Conservation (phyloP, 371 early-diverging fungal species). For the Rhizopus microsporus region DNA sequence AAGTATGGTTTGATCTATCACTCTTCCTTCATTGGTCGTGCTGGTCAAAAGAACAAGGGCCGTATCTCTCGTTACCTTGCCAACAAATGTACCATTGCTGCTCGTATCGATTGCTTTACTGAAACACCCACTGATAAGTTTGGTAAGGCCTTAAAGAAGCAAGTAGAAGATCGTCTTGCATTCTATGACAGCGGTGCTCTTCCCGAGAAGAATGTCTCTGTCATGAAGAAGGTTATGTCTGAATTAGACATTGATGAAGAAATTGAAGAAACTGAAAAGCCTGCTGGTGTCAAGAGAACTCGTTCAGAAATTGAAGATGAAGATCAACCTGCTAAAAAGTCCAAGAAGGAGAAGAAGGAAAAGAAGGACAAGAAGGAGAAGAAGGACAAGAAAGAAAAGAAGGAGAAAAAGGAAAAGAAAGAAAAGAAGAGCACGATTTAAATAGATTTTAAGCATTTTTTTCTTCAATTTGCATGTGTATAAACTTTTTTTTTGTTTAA, state of each 20-base stretch:
- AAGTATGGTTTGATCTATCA: slow-evolving; percentile 99
- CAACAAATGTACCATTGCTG: slow-evolving; percentile 97
- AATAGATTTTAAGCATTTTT: neutral
- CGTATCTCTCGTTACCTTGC: slow-evolving; percentile 97
- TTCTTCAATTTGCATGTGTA: neutral
- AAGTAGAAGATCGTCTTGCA: slow-evolving; percentile 95
- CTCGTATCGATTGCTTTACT: slow-evolving; percentile 97
- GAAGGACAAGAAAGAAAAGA: slow-evolving; percentile 56
- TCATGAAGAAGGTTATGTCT: slow-evolving; percentile 89
- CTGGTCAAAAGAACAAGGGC: slow-evolving; percentile 97
- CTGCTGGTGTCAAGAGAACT: slow-evolving; percentile 35
- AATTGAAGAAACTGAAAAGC: slow-evolving; percentile 18
- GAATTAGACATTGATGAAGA: slow-evolving; percentile 68
- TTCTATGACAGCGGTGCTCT: slow-evolving; percentile 91
- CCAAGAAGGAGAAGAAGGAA: slow-evolving; percentile 57
- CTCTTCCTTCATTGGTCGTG: slow-evolving; percentile 94
- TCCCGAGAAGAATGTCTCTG: slow-evolving; percentile 91
- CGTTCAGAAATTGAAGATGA: slow-evolving; percentile 36
- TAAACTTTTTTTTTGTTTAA: slow-evolving; percentile 1
- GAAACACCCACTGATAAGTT: slow-evolving; percentile 86
- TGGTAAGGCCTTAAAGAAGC: slow-evolving; percentile 93
- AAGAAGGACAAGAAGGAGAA: slow-evolving; percentile 53
- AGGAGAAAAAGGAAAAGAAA: slow-evolving; percentile 60
- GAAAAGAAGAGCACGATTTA: slow-evolving; percentile 49
- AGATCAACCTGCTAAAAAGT: slow-evolving; percentile 27